phyloP scores from a whole-genome alignment of 768 basidiomycete genomes.

The Podaxis sp. region DNA sequence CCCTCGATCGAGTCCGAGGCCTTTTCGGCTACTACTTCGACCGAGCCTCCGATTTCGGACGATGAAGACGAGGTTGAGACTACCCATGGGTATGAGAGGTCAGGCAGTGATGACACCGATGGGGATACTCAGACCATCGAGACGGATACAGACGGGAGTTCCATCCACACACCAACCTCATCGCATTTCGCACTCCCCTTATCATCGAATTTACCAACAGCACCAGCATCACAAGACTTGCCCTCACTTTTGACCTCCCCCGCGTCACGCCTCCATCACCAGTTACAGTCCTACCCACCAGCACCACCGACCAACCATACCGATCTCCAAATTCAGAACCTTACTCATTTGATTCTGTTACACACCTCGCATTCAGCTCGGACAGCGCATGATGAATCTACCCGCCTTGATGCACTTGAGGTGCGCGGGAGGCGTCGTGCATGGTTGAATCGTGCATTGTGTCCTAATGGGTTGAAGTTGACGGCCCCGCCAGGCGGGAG shows the following conservation, averaged over 20 bases:
- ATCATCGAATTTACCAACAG: constrained; percentile 10
- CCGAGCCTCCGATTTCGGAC: constrained; percentile 35
- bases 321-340: constrained; percentile 30
- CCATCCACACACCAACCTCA: constrained; percentile 45
- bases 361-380: constrained; percentile 42
- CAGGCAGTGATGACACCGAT: constrained; percentile 13
- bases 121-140: constrained; percentile 18
- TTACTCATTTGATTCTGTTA: constrained; percentile 40
- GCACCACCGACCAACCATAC: constrained; percentile 32
- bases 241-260: constrained; percentile 1
- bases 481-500: not conserved
- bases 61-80: constrained; percentile 36
- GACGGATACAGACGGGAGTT: constrained; percentile 50
- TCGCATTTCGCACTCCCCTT: constrained; percentile 24
- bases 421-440: constrained; percentile 61
- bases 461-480: constrained; percentile 11
- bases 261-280: constrained; percentile 4
- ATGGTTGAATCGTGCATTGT: constrained; percentile 57
- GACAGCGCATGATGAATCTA: constrained; percentile 37
- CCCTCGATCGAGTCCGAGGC: constrained; percentile 23
- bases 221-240: constrained; percentile 5
- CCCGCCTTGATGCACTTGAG: constrained; percentile 49
- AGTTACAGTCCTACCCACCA: constrained; percentile 24
- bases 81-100: constrained; percentile 13
- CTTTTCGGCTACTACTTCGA: constrained; percentile 31